Percentiles rank a stretch among this genome's conserved stretches.
Conservation (phyloP, 148 eudicot genomes). For the Hydrangea macrophylla region DNA sequence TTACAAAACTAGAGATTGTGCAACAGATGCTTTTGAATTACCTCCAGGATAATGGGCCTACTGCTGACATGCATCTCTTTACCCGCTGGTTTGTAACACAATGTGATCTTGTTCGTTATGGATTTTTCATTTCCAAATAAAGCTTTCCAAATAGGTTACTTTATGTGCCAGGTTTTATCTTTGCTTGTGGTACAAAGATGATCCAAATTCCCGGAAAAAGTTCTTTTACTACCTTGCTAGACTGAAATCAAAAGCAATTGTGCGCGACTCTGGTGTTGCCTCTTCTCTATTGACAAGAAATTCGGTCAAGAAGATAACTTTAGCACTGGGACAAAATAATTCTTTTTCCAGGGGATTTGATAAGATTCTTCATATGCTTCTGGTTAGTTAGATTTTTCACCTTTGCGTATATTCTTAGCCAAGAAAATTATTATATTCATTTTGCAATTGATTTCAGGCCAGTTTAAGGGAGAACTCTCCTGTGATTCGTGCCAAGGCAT, state of each 20-base stretch:
- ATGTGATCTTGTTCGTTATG: neutral
- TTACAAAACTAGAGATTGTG: slow-evolving; percentile 62
- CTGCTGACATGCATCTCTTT: slow-evolving; percentile 75
- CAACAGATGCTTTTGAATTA: slow-evolving; percentile 94
- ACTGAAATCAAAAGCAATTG: slow-evolving; percentile 65
- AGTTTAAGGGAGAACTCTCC: slow-evolving; percentile 94
- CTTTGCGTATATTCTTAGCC: slow-evolving; percentile 1
- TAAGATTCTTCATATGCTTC: slow-evolving; percentile 86
- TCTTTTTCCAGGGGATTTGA: slow-evolving; percentile 98
- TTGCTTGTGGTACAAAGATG: slow-evolving; percentile 96
- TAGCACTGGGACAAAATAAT: slow-evolving; percentile 72
- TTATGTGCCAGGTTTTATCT: slow-evolving; percentile 79
- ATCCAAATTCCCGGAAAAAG: slow-evolving; percentile 52
- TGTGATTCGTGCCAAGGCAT: slow-evolving; percentile 89
- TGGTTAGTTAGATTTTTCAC: slow-evolving; percentile 53
- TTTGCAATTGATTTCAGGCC: slow-evolving; percentile 45
- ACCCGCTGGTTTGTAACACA: slow-evolving; percentile 65
- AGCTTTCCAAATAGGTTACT: neutral
- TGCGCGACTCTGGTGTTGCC: slow-evolving; percentile 58
- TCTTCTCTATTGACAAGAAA: slow-evolving; percentile 69
- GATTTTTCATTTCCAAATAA: neutral
- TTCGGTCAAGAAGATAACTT: slow-evolving; percentile 64
- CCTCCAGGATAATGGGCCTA: slow-evolving; percentile 67
- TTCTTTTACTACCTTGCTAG: slow-evolving; percentile 61
- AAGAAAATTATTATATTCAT: slow-evolving; percentile 6